A percentile compares a stretch with the other conserved stretches of the same genome.
These are phyloP conservation scores for Pseudozyma thailandica DNA, from an alignment of 1,284 basidiomycete species.

Conservation along the genomic window DNA sequence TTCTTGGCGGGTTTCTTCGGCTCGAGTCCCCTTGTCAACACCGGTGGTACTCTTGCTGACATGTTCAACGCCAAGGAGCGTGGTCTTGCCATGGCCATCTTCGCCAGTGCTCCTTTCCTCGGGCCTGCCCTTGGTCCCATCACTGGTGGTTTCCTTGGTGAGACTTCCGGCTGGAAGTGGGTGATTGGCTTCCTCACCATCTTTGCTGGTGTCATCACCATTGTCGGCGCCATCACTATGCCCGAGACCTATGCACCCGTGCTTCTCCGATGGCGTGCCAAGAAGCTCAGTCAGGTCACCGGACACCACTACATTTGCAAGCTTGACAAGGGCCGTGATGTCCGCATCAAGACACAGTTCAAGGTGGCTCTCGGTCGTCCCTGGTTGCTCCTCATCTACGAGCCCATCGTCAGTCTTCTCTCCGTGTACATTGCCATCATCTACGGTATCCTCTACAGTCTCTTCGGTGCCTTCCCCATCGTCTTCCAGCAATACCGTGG, in stretches of 20 bases:
- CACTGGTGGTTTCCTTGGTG: slow-evolving; percentile 69
- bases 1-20: slow-evolving; percentile 77
- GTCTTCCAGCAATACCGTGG: slow-evolving; percentile 62
- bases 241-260: slow-evolving; percentile 75
- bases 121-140: slow-evolving; percentile 73
- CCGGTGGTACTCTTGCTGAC: slow-evolving; percentile 73
- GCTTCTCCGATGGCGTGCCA: slow-evolving; percentile 57
- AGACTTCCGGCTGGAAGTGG: slow-evolving; percentile 75
- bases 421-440: slow-evolving; percentile 83
- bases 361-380: slow-evolving; percentile 57
- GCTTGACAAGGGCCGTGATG: slow-evolving; percentile 58
- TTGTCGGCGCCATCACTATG: slow-evolving; percentile 75
- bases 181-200: slow-evolving; percentile 79
- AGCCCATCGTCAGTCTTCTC: slow-evolving; percentile 81
- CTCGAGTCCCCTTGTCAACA: slow-evolving; percentile 71
- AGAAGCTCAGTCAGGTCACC: slow-evolving; percentile 53
- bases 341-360: slow-evolving; percentile 53
- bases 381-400: slow-evolving; percentile 72
- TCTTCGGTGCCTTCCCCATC: slow-evolving; percentile 67
- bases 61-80: slow-evolving; percentile 77
- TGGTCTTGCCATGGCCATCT: slow-evolving; percentile 78
- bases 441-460: slow-evolving; percentile 70
- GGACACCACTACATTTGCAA: slow-evolving; percentile 59
- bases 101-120: slow-evolving; percentile 80
- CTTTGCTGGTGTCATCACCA: slow-evolving; percentile 73